Conservation (phyloP, 805 yeast species). For the Myxozyma mucilagina region DNA sequence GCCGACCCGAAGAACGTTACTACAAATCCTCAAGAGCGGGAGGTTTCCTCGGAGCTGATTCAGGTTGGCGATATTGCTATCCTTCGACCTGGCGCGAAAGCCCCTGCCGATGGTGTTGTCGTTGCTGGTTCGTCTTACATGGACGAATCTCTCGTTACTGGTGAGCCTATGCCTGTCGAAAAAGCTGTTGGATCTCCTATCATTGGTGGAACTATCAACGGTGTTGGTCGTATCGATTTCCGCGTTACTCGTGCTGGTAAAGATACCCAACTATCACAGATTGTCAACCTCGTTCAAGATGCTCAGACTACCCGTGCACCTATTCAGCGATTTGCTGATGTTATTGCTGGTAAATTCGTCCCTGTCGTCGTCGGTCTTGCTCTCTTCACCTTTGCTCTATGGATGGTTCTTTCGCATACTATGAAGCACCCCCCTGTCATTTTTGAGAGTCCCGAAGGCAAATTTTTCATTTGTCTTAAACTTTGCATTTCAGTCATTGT, state of each 20-base stretch:
- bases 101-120: conserved; percentile 90
- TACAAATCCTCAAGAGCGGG: conserved; percentile 43
- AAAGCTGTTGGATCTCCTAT: conserved; percentile 63
- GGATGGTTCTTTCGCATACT: conserved; percentile 51
- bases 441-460: conserved; percentile 51
- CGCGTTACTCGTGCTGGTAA: conserved; percentile 72
- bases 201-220: conserved; percentile 90
- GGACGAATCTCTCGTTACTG: conserved; percentile 88
- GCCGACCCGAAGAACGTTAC: conserved; percentile 37
- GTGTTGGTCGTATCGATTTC: conserved; percentile 68
- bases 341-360: conserved; percentile 80
- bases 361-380: conserved; percentile 69
- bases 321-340: conserved; percentile 85
- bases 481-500: conserved; percentile 89
- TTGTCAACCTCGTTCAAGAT: conserved; percentile 79
- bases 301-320: conserved; percentile 91
- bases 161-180: conserved; percentile 77
- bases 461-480: conserved; percentile 66
- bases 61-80: conserved; percentile 77
- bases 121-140: conserved; percentile 76
- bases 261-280: conserved; percentile 82
- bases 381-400: conserved; percentile 60
- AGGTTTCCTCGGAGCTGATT: conserved; percentile 70
- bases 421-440: conserved; percentile 49
- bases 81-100: conserved; percentile 79